A percentile compares a stretch with the other conserved stretches of the same genome.
Conservation (phyloP, 192 early-diverging fungal genomes). For the Obelidium mucronatum region DNA sequence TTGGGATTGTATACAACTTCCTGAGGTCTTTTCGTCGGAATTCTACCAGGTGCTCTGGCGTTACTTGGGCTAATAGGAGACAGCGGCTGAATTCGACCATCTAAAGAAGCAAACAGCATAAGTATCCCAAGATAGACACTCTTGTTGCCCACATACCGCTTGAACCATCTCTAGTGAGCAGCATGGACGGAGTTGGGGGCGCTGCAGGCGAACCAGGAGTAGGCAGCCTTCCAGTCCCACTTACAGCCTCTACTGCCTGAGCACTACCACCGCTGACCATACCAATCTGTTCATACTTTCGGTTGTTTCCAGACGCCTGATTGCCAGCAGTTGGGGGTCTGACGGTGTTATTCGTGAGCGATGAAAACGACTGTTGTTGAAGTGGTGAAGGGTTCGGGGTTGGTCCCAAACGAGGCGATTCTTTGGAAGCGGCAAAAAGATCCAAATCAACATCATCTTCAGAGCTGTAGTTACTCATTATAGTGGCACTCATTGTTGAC, state of each 20-base stretch:
- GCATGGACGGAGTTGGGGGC: background rate
- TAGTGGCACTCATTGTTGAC: slow-evolving; percentile 32
- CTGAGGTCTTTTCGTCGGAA: slow-evolving; percentile 2
- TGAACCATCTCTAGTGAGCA: slow-evolving; percentile 18
- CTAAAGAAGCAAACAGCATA: background rate
- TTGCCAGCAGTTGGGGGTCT: background rate
- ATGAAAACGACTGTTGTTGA: background rate
- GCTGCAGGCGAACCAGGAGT: background rate
- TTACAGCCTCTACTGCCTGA: background rate
- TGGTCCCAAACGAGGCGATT: background rate
- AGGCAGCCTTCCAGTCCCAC: background rate
- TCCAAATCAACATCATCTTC: slow-evolving; percentile 8
- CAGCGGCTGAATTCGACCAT: background rate
- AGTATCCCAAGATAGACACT: background rate
- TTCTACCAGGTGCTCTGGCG: background rate
- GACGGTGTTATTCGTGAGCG: background rate
- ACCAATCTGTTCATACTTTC: slow-evolving; percentile 26
- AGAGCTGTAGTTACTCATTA: slow-evolving; percentile 2
- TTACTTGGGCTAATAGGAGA: slow-evolving; percentile 17
- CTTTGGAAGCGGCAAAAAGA: background rate
- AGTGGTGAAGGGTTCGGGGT: background rate
- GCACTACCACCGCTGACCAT: slow-evolving; percentile 31
- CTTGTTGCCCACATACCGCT: background rate
- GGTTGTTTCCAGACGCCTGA: background rate
- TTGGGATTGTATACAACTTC: slow-evolving; percentile 24